Conservation (phyloP, 2,329 filamentous ascomycete genomes). For the Exophiala viscosa region DNA sequence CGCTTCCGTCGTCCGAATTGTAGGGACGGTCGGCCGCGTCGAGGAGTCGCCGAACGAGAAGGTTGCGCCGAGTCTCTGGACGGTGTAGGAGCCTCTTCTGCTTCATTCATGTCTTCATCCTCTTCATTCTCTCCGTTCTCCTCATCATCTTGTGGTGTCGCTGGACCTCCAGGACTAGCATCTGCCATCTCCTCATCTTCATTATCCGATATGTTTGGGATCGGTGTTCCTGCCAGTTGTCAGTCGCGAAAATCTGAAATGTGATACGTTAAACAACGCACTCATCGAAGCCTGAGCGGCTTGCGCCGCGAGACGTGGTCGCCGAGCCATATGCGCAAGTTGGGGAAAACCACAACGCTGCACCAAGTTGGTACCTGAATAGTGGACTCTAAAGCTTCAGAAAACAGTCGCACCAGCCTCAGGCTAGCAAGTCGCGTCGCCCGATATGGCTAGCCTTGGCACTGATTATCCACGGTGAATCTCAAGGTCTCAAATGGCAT, state of each 20-base stretch:
- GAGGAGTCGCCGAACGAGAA: slow-evolving; percentile 50
- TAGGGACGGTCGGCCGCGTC: slow-evolving; percentile 50
- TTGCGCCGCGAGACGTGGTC: slow-evolving; percentile 44
- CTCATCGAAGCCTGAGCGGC: slow-evolving; percentile 46
- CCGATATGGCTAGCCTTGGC: no score
- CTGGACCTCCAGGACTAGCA: slow-evolving; percentile 33
- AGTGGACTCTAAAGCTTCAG: background rate
- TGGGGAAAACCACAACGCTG: background rate
- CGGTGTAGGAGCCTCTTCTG: slow-evolving; percentile 42
- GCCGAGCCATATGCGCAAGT: slow-evolving; percentile 39
- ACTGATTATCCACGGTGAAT: background rate
- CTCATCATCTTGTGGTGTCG: slow-evolving; percentile 35
- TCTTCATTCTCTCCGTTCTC: slow-evolving; percentile 31
- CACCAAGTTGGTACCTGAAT: no score
- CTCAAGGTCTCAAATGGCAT: background rate
- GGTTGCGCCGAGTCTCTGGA: slow-evolving; percentile 41
- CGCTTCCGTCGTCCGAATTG: slow-evolving; percentile 32
- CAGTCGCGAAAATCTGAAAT: background rate
- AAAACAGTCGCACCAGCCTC: background rate
- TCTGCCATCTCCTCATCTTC: slow-evolving; percentile 47
- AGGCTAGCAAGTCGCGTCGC: background rate
- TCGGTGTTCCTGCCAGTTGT: slow-evolving; percentile 38
- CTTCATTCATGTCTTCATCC: slow-evolving; percentile 37
- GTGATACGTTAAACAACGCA: slow-evolving; percentile 28
- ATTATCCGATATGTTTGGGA: slow-evolving; percentile 39